Conservation (phyloP, 495 filamentous ascomycete species). For the Xylaria palmicola region DNA sequence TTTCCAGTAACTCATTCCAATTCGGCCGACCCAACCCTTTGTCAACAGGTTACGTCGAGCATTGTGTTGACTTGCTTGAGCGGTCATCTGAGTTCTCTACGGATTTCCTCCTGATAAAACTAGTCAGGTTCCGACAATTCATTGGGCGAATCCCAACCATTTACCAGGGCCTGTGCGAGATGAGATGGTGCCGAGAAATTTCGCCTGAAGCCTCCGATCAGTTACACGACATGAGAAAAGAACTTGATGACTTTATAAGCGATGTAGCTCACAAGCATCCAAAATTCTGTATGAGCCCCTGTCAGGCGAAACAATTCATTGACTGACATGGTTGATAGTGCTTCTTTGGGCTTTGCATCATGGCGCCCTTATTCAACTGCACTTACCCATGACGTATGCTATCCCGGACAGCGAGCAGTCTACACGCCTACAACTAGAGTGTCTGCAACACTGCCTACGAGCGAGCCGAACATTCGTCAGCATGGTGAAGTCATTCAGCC, state of each 20-base stretch:
- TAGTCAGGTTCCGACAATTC: conserved; percentile 30
- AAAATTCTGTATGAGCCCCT: conserved; percentile 17
- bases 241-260: conserved; percentile 23
- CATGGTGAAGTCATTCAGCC: conserved; percentile 4
- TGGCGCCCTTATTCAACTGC: conserved; percentile 30
- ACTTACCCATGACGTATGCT: conserved; percentile 30
- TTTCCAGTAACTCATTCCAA: conserved; percentile 29
- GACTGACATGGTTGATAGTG: conserved; percentile 17
- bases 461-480: conserved; percentile 25
- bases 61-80: conserved; percentile 26
- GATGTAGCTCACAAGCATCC: conserved; percentile 8
- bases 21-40: conserved; percentile 28
- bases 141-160: conserved; percentile 20
- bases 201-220: conserved; percentile 13
- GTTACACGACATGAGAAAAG: conserved; percentile 22
- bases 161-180: conserved; percentile 11
- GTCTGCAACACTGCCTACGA: conserved; percentile 28
- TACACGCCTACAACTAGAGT: conserved; percentile 23
- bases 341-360: conserved; percentile 28
- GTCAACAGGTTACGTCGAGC: conserved; percentile 22
- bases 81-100: conserved; percentile 22
- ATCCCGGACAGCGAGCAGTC: conserved; percentile 18
- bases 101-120: conserved; percentile 31
- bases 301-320: no score
- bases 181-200: conserved; percentile 19